A percentile compares a stretch with the other conserved stretches of the same genome.
Evolutionary conservation across 805 yeast genomes (phyloP).

Genomic region (Lipomyces oligophaga): DNA sequence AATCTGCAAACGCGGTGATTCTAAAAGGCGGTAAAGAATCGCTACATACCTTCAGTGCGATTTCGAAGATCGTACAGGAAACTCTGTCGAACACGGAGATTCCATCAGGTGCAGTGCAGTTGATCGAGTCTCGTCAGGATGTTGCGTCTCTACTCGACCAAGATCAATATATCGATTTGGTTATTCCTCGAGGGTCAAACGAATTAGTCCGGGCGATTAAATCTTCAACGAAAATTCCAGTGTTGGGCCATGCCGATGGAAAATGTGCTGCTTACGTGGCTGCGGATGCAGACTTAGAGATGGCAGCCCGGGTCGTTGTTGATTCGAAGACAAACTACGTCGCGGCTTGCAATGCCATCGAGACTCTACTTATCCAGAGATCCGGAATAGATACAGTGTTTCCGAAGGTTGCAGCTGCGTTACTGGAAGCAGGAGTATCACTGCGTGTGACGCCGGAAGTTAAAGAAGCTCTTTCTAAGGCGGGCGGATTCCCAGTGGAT

Average conservation of each 20-base stretch:
- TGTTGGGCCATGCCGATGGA: slow-evolving; percentile 98
- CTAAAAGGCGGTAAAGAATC: slow-evolving; percentile 97
- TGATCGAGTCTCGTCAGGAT: slow-evolving; percentile 84
- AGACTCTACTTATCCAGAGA: slow-evolving; percentile 68
- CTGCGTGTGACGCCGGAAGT: slow-evolving; percentile 62
- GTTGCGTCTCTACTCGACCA: slow-evolving; percentile 79
- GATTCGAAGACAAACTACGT: slow-evolving; percentile 96
- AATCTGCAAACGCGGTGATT: slow-evolving; percentile 82
- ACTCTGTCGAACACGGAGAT: slow-evolving; percentile 64
- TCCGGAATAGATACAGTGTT: slow-evolving; percentile 40
- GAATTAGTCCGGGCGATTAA: slow-evolving; percentile 84
- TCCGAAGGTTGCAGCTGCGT: slow-evolving; percentile 36
- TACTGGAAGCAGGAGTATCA: slow-evolving; percentile 65
- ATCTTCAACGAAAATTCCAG: slow-evolving; percentile 87
- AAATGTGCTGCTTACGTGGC: slow-evolving; percentile 86
- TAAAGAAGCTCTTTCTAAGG: slow-evolving; percentile 14
- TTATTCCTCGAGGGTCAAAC: slow-evolving; percentile 97
- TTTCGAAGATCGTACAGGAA: slow-evolving; percentile 65
- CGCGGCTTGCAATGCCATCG: slow-evolving; percentile 98
- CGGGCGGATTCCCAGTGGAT: slow-evolving; percentile 30
- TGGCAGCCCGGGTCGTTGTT: slow-evolving; percentile 69
- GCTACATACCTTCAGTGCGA: slow-evolving; percentile 71
- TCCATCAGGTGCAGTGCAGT: slow-evolving; percentile 77
- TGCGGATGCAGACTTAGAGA: slow-evolving; percentile 66
- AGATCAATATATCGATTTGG: slow-evolving; percentile 88